Conservation (phyloP, 2,329 filamentous ascomycete species). For the Pseudomassariella vexata region DNA sequence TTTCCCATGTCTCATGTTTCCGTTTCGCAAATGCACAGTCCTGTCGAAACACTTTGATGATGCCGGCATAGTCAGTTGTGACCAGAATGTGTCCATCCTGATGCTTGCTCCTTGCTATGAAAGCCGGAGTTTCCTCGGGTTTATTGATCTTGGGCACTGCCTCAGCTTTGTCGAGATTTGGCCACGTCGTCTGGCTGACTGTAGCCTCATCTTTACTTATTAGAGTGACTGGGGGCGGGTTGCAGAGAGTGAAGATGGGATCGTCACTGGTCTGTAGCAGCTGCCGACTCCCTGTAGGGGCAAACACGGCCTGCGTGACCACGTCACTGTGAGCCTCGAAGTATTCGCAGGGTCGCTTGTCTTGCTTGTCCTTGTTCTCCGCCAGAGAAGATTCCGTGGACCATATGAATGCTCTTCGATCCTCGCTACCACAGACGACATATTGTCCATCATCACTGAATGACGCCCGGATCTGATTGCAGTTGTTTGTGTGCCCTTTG, state of each 20-base stretch:
- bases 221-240: conserved; percentile 83
- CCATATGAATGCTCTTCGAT: conserved; percentile 88
- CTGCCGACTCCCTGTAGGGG: conserved; percentile 71
- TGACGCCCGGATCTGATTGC: conserved; percentile 81
- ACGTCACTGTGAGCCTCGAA: conserved; percentile 88
- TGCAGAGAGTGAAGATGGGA: conserved; percentile 93
- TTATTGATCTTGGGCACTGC: conserved; percentile 26
- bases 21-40: conserved; percentile 85
- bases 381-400: conserved; percentile 54
- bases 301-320: conserved; percentile 84
- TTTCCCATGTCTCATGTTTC: conserved; percentile 70
- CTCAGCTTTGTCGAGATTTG: conserved; percentile 24
- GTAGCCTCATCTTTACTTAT: conserved; percentile 63
- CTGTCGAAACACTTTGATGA: conserved; percentile 91
- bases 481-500: conserved; percentile 83
- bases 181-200: conserved; percentile 33
- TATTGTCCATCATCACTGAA: conserved; percentile 85
- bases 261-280: conserved; percentile 78
- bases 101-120: conserved; percentile 71
- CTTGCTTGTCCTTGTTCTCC: conserved; percentile 71
- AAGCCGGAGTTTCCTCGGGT: conserved; percentile 68
- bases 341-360: conserved; percentile 78
- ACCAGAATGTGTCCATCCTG: conserved; percentile 83
- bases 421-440: conserved; percentile 89
- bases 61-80: conserved; percentile 80